These are phyloP conservation scores for Paracoccidioides brasiliensis DNA, from an alignment of 2,329 filamentous ascomycete genomes.

Conservation along the genomic window DNA sequence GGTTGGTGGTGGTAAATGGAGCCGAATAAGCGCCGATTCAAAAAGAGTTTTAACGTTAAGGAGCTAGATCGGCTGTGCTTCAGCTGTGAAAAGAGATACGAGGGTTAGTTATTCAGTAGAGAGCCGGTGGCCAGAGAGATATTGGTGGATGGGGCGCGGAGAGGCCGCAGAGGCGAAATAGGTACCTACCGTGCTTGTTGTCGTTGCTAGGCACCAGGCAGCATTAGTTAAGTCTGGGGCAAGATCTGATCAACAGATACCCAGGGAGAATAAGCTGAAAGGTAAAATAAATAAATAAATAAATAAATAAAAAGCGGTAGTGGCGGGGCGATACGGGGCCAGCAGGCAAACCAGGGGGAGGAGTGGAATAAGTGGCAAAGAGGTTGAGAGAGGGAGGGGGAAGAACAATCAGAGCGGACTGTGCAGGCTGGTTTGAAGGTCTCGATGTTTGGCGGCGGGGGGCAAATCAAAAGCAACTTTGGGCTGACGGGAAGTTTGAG, in stretches of 20 bases:
- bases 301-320: not conserved
- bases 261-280: not conserved
- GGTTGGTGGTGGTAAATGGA: not conserved
- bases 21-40: conserved; percentile 1
- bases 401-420: not conserved
- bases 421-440: not conserved
- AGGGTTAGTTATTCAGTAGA: not conserved
- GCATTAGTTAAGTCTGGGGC: too few species aligned
- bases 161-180: too few species aligned
- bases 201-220: too few species aligned
- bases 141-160: not conserved
- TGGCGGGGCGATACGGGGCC: not conserved
- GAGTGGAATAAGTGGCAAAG: not conserved
- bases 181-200: too few species aligned
- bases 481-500: too few species aligned
- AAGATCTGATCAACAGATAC: too few species aligned
- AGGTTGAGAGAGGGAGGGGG: too few species aligned
- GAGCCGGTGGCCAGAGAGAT: not conserved
- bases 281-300: too few species aligned
- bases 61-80: not conserved
- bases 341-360: not conserved
- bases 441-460: not conserved
- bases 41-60: not conserved
- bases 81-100: not conserved
- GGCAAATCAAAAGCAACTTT: conserved; percentile 6